Evolutionary conservation across 169 alveolate species (phyloP).

Genomic region (Babesia caballi): DNA sequence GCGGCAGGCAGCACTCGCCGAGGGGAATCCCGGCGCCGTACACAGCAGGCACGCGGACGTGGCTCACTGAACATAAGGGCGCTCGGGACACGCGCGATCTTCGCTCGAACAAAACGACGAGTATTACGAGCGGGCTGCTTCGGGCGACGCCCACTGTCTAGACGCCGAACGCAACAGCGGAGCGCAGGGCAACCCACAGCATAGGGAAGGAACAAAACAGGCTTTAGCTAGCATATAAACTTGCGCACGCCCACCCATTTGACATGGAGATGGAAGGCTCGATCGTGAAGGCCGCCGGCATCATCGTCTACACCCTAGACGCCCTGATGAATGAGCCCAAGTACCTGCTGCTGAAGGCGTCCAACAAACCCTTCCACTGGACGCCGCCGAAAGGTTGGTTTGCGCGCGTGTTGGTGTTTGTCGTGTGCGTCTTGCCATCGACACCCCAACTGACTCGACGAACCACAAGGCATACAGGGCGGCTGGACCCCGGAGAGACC

Average conservation of each 20-base stretch:
- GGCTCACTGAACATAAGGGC: neutral
- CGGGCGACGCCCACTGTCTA: neutral
- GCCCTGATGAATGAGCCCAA: constrained; percentile 11
- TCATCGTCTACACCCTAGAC: constrained; percentile 35
- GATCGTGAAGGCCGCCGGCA: constrained; percentile 62
- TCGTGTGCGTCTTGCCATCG: neutral
- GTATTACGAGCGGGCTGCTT: neutral
- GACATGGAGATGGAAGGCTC: constrained; percentile 1
- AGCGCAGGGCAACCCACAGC: neutral
- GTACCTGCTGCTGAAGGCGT: constrained; percentile 70
- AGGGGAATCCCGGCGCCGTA: neutral
- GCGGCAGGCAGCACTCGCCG: too few species aligned
- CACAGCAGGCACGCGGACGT: neutral
- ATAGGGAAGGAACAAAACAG: neutral
- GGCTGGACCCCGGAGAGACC: constrained; percentile 70
- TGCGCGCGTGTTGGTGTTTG: neutral
- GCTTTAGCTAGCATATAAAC: neutral
- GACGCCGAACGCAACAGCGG: neutral
- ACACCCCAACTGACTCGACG: neutral
- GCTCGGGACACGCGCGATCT: neutral
- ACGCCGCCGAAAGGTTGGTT: constrained; percentile 76
- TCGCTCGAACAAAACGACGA: neutral
- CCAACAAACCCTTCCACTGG: constrained; percentile 74
- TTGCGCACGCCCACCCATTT: neutral
- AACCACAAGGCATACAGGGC: constrained; percentile 17